These are phyloP conservation scores for Cyberlindnera veronae DNA, from an alignment of 805 yeast species.

Conservation along the genomic window DNA sequence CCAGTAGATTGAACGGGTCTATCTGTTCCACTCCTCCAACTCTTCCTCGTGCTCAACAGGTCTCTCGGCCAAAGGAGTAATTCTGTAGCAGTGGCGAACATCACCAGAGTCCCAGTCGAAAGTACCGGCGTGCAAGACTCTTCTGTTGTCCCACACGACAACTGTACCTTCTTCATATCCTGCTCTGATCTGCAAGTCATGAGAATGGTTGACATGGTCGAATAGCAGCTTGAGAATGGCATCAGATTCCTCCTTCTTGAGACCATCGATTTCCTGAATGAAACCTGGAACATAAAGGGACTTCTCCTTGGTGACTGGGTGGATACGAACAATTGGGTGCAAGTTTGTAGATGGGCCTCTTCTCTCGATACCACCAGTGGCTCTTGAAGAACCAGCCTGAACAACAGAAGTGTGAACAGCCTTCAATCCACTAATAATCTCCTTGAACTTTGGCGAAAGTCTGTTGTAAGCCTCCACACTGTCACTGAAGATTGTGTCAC, in stretches of 20 bases:
- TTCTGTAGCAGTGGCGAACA: constrained; percentile 69
- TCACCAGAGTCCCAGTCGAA: constrained; percentile 68
- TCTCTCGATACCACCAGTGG: constrained; percentile 64
- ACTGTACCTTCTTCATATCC: constrained; percentile 68
- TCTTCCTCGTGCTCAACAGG: constrained; percentile 52
- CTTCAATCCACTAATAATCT: constrained; percentile 55
- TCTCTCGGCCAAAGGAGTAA: constrained; percentile 70
- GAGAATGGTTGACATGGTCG: constrained; percentile 46
- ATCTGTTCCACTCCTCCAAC: constrained; percentile 25
- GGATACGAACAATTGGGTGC: constrained; percentile 73
- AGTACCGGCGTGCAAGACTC: constrained; percentile 64
- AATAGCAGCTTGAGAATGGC: constrained; percentile 54
- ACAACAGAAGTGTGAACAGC: constrained; percentile 69
- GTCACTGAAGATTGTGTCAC: constrained; percentile 76
- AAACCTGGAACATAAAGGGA: constrained; percentile 56
- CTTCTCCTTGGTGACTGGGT: constrained; percentile 71
- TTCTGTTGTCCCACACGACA: constrained; percentile 77
- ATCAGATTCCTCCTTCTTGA: constrained; percentile 70
- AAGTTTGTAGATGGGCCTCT: constrained; percentile 48
- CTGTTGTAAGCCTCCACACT: constrained; percentile 67
- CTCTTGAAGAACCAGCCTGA: constrained; percentile 58
- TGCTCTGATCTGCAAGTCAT: constrained; percentile 66
- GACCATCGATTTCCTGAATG: constrained; percentile 63
- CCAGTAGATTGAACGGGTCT: no score
- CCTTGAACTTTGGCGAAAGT: constrained; percentile 61